phyloP scores from a whole-genome alignment of 1,284 basidiomycete species.

The Papiliotrema fonsecae region DNA sequence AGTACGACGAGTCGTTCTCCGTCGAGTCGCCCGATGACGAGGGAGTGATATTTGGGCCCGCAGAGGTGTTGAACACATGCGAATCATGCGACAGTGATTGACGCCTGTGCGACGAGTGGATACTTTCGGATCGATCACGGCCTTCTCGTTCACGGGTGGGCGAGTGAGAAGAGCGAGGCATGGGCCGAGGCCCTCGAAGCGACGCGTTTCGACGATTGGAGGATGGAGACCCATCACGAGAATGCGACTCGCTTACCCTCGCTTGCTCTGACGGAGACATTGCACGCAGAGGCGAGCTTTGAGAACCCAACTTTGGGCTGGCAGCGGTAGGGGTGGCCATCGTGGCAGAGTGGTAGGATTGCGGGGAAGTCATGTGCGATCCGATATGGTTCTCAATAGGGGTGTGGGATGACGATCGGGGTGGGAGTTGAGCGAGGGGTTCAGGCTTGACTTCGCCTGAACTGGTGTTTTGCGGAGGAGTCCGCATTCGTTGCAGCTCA shows the following conservation, averaged over 20 bases:
- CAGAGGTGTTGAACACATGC: not conserved
- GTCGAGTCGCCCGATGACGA: not conserved
- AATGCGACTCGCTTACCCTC: too few species aligned
- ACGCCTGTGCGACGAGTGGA: not conserved
- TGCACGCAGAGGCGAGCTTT: conserved; percentile 1
- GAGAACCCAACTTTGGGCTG: not conserved
- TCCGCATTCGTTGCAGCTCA: not conserved
- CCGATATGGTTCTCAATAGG: not conserved
- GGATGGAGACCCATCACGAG: too few species aligned
- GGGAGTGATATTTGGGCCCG: not conserved
- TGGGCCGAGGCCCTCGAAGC: conserved; percentile 19
- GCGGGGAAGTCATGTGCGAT: not conserved
- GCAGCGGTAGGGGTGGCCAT: not conserved
- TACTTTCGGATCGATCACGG: not conserved
- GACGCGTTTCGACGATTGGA: conserved; percentile 8
- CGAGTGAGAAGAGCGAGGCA: conserved; percentile 10
- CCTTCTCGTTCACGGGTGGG: conserved; percentile 1
- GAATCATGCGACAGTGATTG: too few species aligned
- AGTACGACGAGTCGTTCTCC: not conserved
- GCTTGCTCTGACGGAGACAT: conserved; percentile 1
- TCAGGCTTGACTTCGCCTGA: not conserved
- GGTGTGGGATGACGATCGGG: conserved; percentile 2
- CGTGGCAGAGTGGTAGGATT: not conserved
- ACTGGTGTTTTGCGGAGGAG: not conserved
- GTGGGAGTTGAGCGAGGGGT: not conserved